Evolutionary conservation across 2,329 filamentous ascomycete species (phyloP), one percentile per base, ranked within the genome.

Genomic region (Leptographium procerum): DNA sequence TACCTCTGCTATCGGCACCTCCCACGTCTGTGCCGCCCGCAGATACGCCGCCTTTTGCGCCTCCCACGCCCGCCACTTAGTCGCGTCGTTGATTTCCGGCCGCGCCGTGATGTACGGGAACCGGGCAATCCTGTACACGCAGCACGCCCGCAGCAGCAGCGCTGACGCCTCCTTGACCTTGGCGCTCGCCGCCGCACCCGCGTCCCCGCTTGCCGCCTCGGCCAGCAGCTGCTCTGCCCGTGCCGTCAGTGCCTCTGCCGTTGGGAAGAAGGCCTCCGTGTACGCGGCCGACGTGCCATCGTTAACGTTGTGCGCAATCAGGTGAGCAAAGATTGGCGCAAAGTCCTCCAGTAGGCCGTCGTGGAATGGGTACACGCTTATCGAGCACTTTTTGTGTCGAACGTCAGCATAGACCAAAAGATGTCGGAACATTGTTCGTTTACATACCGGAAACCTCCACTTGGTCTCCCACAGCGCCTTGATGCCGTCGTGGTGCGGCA

Each of bases 351-450:
- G 79, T 4, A 77, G 73, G 54, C 84, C 82, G 70, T 90, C 87
- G 74, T 90, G 87, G 75, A 91, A 91, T 0, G 85, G 85, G 65
- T 88, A 87, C 10, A 89, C 76, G 59, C 82, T 78, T 71, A 83
- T 84, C 40, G 70, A 69, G 68, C 80, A 83, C 76, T 77, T 40
- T 6, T 3, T 1, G 28, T 22, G 22, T 13, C 13, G 22, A 11
- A 22, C 14, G 29, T 53, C 29, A 47, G 57, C 33, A 3, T 11
- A 14, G 11, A 11, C 7, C n/a, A n/a, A 24, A 3, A 19, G 10
- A 7, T 4, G 52, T 11, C 22, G 10, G 22, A 4, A 33, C 29
- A 26, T 7, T n/a, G 22, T 22, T 16, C 11, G n/a, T 6, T 4
- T n/a, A 47, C 45, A 6, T n/a, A 66, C 78, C 59, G 84, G 84